Evolutionary conservation across 1,284 basidiomycete genomes (phyloP).

Genomic region (Puccinia coronata): DNA sequence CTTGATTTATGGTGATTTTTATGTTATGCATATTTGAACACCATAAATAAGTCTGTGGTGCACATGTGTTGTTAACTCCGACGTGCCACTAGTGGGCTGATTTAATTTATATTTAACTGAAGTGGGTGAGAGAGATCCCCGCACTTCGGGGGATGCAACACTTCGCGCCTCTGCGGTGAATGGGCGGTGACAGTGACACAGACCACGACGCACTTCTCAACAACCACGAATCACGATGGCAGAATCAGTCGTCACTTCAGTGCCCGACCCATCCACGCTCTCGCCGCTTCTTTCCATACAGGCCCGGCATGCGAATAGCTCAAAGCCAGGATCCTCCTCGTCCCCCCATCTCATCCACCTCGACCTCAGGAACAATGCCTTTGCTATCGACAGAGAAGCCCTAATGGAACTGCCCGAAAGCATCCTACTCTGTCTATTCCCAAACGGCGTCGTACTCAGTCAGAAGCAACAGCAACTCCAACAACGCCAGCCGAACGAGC

Average conservation of each 20-base stretch:
- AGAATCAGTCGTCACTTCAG: slow-evolving; percentile 8
- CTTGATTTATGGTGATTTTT: no score
- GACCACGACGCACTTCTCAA: neutral
- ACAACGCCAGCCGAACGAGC: slow-evolving; percentile 53
- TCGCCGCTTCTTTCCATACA: neutral
- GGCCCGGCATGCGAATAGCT: neutral
- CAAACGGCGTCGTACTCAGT: slow-evolving; percentile 91
- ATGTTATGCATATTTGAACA: no score
- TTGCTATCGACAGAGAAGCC: slow-evolving; percentile 93
- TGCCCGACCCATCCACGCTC: slow-evolving; percentile 11
- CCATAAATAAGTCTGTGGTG: no score
- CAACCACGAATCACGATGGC: neutral
- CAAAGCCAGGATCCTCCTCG: neutral
- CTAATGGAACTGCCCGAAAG: slow-evolving; percentile 98
- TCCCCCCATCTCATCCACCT: slow-evolving; percentile 66
- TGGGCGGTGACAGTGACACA: no score
- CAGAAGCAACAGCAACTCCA: slow-evolving; percentile 69
- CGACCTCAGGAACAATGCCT: slow-evolving; percentile 85
- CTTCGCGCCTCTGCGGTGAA: no score
- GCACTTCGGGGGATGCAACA: no score
- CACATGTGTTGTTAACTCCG: no score
- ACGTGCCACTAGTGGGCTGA: no score
- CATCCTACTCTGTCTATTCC: slow-evolving; percentile 92
- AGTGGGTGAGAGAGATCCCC: no score
- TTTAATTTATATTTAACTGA: no score